Base-by-base conservation (phyloP, 2,329 filamentous ascomycete genomes). In the Orbilia quercus region DNA sequence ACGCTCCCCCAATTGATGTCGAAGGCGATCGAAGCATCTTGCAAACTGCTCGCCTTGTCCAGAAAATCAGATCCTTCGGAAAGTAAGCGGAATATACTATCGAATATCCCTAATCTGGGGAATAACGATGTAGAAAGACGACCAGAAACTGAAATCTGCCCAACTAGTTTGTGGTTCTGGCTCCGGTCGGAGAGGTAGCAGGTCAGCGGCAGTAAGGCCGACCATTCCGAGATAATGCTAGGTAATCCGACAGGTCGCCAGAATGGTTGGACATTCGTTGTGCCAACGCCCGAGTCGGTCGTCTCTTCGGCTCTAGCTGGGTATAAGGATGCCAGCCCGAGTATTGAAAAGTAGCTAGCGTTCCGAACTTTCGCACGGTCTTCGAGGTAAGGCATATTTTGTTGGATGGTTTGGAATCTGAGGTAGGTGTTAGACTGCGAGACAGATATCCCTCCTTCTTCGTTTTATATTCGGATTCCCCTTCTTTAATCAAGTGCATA, bases 1-100 rank as follows among this genome's bases (percentile, higher is more conserved):
- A 71, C 58, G 55, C 77, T 78, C 1, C 77, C 78, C 77, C 77
- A 79, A 25, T 75, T 71, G 4, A 79, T 77, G 51, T 79, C 77
- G 63, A 73, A 78, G 0, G 77, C 77, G 12, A 34, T 45, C 48
- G 40, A 72, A 20, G 23, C 67, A 20, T 47, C 44, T 57, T 54
- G 11, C 22, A 47, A 38, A 60, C 44, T 47, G 45, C 55, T 75
- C 7, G 59, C 65, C 28, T 54, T 28, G 23, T 75, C 73, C 7
- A 69, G 36, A 57, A 74, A 75, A 0, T 64, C 40, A 2, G 53
- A n/a, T 42, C 59, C 69, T 5, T 38, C 48, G 23, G 60, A 31
- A 7, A 75, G 60, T 23, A 75, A 31, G 14, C 69, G 22, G 36
- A 45, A n/a, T 11, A 74, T 20, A 11, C 47, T 53, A 16, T 74